These are phyloP conservation scores for Kwoniella pini DNA, from an alignment of 768 basidiomycete genomes.

Conservation along the genomic window DNA sequence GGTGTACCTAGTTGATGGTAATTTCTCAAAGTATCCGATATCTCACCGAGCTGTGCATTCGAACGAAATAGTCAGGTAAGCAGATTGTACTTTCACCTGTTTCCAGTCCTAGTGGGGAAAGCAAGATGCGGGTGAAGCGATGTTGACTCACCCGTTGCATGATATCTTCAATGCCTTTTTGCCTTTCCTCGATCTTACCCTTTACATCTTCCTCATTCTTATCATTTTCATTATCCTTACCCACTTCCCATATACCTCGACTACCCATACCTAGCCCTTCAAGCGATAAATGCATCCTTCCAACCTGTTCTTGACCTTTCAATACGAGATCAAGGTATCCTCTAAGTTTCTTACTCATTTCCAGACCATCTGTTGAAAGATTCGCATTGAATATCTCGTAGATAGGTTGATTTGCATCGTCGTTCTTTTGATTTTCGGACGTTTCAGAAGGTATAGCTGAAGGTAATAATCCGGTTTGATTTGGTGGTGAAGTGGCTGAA, in stretches of 20 bases:
- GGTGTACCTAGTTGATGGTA: conserved; percentile 49
- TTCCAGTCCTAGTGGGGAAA: no score
- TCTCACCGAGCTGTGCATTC: conserved; percentile 25
- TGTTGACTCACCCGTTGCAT: conserved; percentile 40
- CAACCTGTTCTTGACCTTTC: conserved; percentile 44
- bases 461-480: conserved; percentile 5
- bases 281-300: conserved; percentile 40
- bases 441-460: conserved; percentile 8
- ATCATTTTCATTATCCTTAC: conserved; percentile 2
- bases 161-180: conserved; percentile 42
- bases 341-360: conserved; percentile 36
- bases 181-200: conserved; percentile 18
- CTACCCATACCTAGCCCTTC: conserved; percentile 21
- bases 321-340: conserved; percentile 42
- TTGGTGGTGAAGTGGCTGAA: not conserved
- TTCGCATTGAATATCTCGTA: conserved; percentile 46
- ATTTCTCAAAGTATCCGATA: conserved; percentile 38
- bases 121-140: no score
- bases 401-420: conserved; percentile 27
- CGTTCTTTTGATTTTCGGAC: not conserved
- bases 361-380: conserved; percentile 23
- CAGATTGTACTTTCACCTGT: not conserved
- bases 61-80: not conserved
- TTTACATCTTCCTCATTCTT: conserved; percentile 7
- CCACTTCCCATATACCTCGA: conserved; percentile 16